Evolutionary conservation across 345 rosid species (phyloP), one percentile per base, ranked within the genome.

Genomic region (Physaria fendleri): DNA sequence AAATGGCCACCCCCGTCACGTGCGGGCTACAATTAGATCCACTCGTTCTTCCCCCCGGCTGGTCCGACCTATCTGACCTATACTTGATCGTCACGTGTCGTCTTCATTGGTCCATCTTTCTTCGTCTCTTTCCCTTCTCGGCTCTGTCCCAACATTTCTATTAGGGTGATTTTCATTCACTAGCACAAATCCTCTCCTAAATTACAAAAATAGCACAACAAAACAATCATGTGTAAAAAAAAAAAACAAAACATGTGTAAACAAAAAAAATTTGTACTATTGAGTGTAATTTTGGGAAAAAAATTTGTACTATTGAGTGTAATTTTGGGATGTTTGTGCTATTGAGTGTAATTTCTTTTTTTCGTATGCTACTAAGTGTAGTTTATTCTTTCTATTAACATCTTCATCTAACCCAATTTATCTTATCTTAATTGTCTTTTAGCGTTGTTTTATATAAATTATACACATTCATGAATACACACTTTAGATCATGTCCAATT

Each of bases 1-100:
- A 15, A 48, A 35, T 47, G 53, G 29, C 54, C 72, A 59, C 65
- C 53, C 52, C 53, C 52, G 60, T 50, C 65, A 41, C 72, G 65
- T 67, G 72, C 60, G 65, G 65, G 53, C 59, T 59, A 59, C 4
- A 59, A 41, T 59, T 15, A 25, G 32, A 67, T 41, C 65, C 65
- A 50, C 59, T 67, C 65, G 71, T 50, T 57, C n/a, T n/a, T 23
- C 65, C 13, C 13, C 40, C 40, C 16, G 5, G n/a, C 15, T 23
- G 37, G 45, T 49, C 65, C 59, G 37, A 32, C 45, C 51, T 57
- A 32, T 46, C 33, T 39, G 16, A 12, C 7, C 44, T 22, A 22
- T 22, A 2, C 24, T 22, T 22, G 24, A 2, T 4, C 18, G 44
- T 41, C 54, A 54, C 46, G 58, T 49, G 67, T 39, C 46, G 17